Evolutionary conservation across 176 grass and related monocot species (phyloP).

Genomic region (Eragrostis nindensis): DNA sequence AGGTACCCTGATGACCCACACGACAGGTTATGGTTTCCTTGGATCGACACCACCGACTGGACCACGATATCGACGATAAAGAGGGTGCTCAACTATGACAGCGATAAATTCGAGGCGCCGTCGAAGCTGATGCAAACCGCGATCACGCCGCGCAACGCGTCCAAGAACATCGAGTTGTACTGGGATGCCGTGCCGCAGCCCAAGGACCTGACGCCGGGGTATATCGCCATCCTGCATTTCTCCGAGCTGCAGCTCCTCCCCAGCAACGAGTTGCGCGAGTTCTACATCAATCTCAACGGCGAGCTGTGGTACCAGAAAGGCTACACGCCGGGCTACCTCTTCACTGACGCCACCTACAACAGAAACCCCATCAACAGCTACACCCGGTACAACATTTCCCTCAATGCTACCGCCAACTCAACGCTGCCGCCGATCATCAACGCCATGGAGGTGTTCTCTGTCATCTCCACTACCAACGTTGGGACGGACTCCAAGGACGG

Average conservation of each 20-base stretch:
- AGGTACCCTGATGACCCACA: conserved; percentile 58
- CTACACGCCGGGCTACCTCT: conserved; percentile 26
- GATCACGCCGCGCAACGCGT: conserved; percentile 30
- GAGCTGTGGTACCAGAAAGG: neutral
- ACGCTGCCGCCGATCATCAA: conserved; percentile 68
- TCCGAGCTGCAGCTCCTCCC: conserved; percentile 39
- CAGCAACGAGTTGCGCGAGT: conserved; percentile 24
- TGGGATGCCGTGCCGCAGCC: neutral
- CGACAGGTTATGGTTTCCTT: conserved; percentile 34
- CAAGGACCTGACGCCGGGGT: neutral
- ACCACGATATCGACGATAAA: conserved; percentile 16
- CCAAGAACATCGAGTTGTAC: conserved; percentile 6
- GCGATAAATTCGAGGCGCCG: conserved; percentile 14
- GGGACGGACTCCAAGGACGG: conserved; percentile 50
- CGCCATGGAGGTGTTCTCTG: conserved; percentile 51
- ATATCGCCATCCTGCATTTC: conserved; percentile 30
- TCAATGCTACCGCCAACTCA: conserved; percentile 50
- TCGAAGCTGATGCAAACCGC: conserved; percentile 58
- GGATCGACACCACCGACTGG: neutral
- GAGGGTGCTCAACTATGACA: neutral
- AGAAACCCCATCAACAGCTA: fast-evolving
- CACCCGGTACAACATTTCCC: conserved; percentile 13
- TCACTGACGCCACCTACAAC: neutral
- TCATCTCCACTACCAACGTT: conserved; percentile 24
- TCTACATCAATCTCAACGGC: conserved; percentile 41